Base-by-base conservation (phyloP, 805 yeast species). In the Debaryomyces hansenii region DNA sequence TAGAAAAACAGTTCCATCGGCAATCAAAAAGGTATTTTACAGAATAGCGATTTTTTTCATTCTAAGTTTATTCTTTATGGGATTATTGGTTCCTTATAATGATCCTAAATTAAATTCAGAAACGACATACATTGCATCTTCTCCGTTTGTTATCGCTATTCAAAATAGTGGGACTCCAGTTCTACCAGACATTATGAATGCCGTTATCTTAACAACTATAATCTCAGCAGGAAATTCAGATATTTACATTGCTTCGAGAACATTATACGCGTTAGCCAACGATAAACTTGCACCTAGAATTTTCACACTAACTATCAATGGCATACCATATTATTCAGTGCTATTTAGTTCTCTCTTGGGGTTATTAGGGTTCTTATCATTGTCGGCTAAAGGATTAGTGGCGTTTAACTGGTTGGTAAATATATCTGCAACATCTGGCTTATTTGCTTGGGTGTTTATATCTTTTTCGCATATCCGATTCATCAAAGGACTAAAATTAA, bases 191-290 rank as follows among this genome's bases (percentile, higher is more conserved):
- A 82, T 86, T 44, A 83, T 86, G 66, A 86, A 86, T 60, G 91
- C 85, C 14, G 84, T 85, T 43, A 80, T 86, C 50, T 61, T 86
- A 40, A 54, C 77, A 18, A 83, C 91, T 14, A 79, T 85, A 21
- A 75, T 84, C 41, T 85, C 91, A n/a, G 90, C 92, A 21, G 92
- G 84, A 61, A 86, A 86, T 69, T n/a, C n/a, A n/a, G n/a, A n/a
- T n/a, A n/a, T 84, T 90, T 11, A 83, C 7, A 7, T 21, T 5
- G 24, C 24, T 21, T 21, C 5, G 24, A 21, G 24, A 21, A 21
- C 24, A 7, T 5, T 21, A 21, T 21, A 84, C n/a, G n/a, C 59
- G 74, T 85, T 21, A 7, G 24, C 24, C 7, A 21, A 21, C 24
- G 24, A 21, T n/a, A 21, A 21, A 7, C 7, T 21, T 21, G 24